Percentiles rank a stretch among this genome's conserved stretches.
These are phyloP conservation scores for Porogramme epimiltina DNA, from an alignment of 1,284 basidiomycete genomes.

Conservation along the genomic window DNA sequence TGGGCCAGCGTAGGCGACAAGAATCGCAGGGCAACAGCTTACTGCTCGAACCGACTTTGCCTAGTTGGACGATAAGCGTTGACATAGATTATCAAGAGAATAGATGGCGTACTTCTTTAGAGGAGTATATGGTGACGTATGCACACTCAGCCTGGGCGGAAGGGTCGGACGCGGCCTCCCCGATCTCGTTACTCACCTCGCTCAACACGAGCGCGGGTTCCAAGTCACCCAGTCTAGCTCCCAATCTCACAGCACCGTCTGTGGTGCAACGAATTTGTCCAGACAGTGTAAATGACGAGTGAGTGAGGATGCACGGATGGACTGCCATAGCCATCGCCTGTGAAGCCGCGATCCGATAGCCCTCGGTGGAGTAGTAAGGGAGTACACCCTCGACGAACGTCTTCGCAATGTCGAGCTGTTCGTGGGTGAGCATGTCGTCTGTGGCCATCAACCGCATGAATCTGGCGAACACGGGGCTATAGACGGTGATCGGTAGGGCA, in stretches of 20 bases:
- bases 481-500: neutral
- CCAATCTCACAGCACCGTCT: neutral
- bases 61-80: neutral
- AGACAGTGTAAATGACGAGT: neutral
- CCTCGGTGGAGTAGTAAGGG: too few species aligned
- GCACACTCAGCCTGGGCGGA: slow-evolving; percentile 1
- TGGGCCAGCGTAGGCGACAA: neutral
- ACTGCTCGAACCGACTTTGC: neutral
- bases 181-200: neutral
- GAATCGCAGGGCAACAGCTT: neutral
- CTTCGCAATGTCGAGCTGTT: neutral
- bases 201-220: neutral
- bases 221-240: neutral
- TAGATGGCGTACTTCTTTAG: neutral
- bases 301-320: neutral
- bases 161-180: neutral
- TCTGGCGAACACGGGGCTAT: neutral
- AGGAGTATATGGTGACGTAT: neutral
- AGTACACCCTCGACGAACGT: neutral
- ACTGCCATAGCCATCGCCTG: neutral
- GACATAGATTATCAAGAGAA: neutral
- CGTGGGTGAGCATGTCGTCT: neutral
- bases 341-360: neutral
- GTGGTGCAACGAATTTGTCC: too few species aligned
- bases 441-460: neutral